Evolutionary conservation across 768 basidiomycete species (phyloP).

Genomic region (Trametes cubensis): DNA sequence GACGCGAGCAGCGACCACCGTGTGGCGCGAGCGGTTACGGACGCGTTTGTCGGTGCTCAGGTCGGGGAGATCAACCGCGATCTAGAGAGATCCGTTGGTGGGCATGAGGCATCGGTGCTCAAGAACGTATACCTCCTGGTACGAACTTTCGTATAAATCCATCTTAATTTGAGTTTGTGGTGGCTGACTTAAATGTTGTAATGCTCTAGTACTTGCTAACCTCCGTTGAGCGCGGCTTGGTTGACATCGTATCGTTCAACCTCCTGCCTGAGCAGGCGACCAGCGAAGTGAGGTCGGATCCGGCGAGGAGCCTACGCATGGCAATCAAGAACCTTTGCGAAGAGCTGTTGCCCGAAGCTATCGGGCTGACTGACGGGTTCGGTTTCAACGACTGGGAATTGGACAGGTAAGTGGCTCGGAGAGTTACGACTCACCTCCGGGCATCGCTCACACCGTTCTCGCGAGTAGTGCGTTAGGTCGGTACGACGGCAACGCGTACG

Average conservation of each 20-base stretch:
- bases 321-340: slow-evolving; percentile 52
- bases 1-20: slow-evolving; percentile 63
- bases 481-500: slow-evolving; percentile 65
- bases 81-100: slow-evolving; percentile 28
- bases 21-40: slow-evolving; percentile 63
- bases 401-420: slow-evolving; percentile 49
- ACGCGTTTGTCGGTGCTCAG: slow-evolving; percentile 65
- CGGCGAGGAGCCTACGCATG: slow-evolving; percentile 51
- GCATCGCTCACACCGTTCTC: not conserved
- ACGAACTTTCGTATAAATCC: slow-evolving; percentile 17
- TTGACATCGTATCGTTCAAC: slow-evolving; percentile 61
- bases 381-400: slow-evolving; percentile 77
- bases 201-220: slow-evolving; percentile 59
- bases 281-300: slow-evolving; percentile 38
- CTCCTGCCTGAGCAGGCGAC: slow-evolving; percentile 35
- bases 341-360: slow-evolving; percentile 60
- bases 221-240: slow-evolving; percentile 54
- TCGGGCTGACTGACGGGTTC: slow-evolving; percentile 74
- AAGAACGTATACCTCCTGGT: slow-evolving; percentile 49
- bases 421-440: not conserved
- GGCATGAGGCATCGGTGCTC: slow-evolving; percentile 28
- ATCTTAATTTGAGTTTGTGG: not conserved
- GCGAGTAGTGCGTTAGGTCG: slow-evolving; percentile 59
- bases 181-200: too few relatives aligned
- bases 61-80: slow-evolving; percentile 51